Conservation (phyloP, 2,329 filamentous ascomycete genomes). For the Claviceps purpurea region DNA sequence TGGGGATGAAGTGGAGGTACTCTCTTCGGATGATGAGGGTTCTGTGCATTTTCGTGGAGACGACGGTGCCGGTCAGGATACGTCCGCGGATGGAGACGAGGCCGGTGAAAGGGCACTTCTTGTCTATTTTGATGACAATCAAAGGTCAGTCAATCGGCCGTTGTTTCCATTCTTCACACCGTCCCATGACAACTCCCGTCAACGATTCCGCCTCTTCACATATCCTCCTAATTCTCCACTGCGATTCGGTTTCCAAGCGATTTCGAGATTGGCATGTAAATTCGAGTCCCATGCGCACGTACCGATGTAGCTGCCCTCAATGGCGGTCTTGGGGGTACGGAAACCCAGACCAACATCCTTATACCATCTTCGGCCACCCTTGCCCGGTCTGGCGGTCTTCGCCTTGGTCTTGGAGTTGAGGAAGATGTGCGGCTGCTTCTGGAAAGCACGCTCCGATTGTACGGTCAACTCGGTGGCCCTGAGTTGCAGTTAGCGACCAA, state of each 20-base stretch:
- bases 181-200: background rate
- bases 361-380: slow-evolving; percentile 89
- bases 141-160: slow-evolving; percentile 1
- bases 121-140: slow-evolving; percentile 49
- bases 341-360: slow-evolving; percentile 99
- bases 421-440: slow-evolving; percentile 99
- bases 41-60: slow-evolving; percentile 99
- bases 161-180: background rate
- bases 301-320: slow-evolving; percentile 99
- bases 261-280: background rate
- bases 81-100: slow-evolving; percentile 98
- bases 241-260: slow-evolving; percentile 6
- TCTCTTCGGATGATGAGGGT: slow-evolving; percentile 98
- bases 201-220: background rate
- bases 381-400: slow-evolving; percentile 73
- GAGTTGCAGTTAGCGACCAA: slow-evolving; percentile 26
- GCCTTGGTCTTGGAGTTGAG: slow-evolving; percentile 89
- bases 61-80: slow-evolving; percentile 98
- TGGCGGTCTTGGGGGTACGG: slow-evolving; percentile 95
- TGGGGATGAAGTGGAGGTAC: slow-evolving; percentile 99
- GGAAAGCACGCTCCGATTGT: slow-evolving; percentile 99
- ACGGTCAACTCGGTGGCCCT: slow-evolving; percentile 99
- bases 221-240: too few relatives aligned
- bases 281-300: slow-evolving; percentile 35
- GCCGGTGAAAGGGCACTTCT: slow-evolving; percentile 99